Conservation (phyloP, 1,284 basidiomycete genomes). For the Xerocomus minutiporus region DNA sequence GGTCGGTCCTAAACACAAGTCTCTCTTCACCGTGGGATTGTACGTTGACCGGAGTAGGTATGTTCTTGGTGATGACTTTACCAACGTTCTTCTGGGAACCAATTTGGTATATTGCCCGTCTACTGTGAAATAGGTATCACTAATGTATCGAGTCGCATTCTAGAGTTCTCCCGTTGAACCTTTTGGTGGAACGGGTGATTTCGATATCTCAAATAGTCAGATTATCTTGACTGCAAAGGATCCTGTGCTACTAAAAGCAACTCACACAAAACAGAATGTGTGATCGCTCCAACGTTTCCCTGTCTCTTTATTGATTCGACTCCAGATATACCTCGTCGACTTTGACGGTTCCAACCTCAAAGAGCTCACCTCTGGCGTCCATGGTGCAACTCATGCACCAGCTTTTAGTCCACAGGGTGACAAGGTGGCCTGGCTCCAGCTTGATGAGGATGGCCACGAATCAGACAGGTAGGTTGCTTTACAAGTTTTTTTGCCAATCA, state of each 20-base stretch:
- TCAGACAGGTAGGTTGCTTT: constrained; percentile 54
- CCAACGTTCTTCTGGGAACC: constrained; percentile 60
- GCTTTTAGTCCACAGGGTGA: constrained; percentile 63
- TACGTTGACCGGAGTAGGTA: constrained; percentile 43
- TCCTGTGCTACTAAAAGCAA: constrained; percentile 63
- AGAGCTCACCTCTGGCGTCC: constrained; percentile 75
- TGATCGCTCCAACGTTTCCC: not conserved
- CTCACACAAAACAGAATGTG: constrained; percentile 79
- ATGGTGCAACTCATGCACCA: constrained; percentile 75
- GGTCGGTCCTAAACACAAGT: constrained; percentile 66
- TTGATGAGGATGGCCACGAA: constrained; percentile 85
- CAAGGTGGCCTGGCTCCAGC: constrained; percentile 82
- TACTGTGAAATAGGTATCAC: not conserved
- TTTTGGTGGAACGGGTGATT: constrained; percentile 74
- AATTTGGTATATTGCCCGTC: constrained; percentile 47
- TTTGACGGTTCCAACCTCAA: constrained; percentile 46
- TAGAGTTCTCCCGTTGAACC: constrained; percentile 78
- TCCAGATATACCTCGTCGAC: constrained; percentile 61
- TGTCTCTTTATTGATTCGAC: constrained; percentile 7
- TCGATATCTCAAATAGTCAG: constrained; percentile 61
- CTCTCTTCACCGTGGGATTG: constrained; percentile 65
- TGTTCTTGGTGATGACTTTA: constrained; percentile 48
- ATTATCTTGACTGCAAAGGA: constrained; percentile 86
- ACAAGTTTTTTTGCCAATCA: not conserved
- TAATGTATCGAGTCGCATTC: constrained; percentile 2